Base-by-base conservation (phyloP, 1,284 basidiomycete genomes). In the Boletus albobrunnescens region DNA sequence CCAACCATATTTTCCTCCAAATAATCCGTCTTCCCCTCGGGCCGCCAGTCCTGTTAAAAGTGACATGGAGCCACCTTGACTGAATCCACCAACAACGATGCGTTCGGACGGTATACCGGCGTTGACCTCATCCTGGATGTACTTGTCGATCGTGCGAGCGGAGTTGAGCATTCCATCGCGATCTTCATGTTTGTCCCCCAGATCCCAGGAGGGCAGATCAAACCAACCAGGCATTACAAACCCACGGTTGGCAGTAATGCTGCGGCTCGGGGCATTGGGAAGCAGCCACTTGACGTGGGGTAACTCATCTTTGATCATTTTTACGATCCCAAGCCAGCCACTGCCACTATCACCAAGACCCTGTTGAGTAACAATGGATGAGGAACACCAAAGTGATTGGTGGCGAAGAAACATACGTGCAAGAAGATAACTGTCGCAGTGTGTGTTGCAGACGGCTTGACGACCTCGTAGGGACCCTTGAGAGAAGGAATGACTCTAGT, bases 341-440 rank as follows among this genome's bases (percentile, higher is more conserved):
- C 77, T 65, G 3, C 88, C 88, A 35, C 77, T 74, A 58, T 89
- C 87, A 11, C 87, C 87, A 31, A 90, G 70, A 20, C 87, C 87
- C 85, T 89, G 49, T 17, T 35, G 46, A 36, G 23, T 26, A 37
- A 31, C 32, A 42, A 33, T 46, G 33, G 4, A 35, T 20, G 22
- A 58, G 46, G 12, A 24, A 40, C n/a, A 31, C 11, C 7, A 37
- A 31, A 30, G 20, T 24, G 70, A n/a, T 6, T 4, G 17, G 28
- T 40, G 22, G 22, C 6, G 13, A 33, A 51, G 11, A 44, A 41
- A 36, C 82, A 57, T 64, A 91, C 88, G 75, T 95, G 93, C 30
- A 91, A 71, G 65, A 94, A 91, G 60, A 95, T 88, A 54, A 94
- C 81, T 2, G 90, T 93, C 4, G 91, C 90, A 3, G 87, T 85